These are phyloP conservation scores for Wallacemonas rigidus DNA, from an alignment of 208 protist species.

Conservation along the genomic window DNA sequence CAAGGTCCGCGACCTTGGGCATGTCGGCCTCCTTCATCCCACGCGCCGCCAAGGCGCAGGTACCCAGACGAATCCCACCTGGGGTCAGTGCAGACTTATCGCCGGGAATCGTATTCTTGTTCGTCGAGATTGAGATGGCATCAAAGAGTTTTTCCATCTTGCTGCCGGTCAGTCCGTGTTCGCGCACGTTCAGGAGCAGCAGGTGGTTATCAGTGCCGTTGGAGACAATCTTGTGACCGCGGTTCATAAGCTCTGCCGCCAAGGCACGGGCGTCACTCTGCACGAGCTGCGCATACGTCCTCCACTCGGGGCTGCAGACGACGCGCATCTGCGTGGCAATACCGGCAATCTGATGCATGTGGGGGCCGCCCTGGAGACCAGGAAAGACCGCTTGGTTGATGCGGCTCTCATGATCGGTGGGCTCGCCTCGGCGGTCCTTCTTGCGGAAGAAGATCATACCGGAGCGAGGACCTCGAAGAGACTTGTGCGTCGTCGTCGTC, in stretches of 20 bases:
- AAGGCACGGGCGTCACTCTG: constrained; percentile 89
- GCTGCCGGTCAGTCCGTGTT: constrained; percentile 93
- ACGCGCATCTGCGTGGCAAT: constrained; percentile 96
- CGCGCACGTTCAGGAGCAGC: constrained; percentile 97
- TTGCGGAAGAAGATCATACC: constrained; percentile 99
- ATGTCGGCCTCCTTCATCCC: constrained; percentile 94
- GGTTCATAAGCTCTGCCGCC: constrained; percentile 67
- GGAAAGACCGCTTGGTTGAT: constrained; percentile 99
- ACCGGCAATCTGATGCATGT: constrained; percentile 98
- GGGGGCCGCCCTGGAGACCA: constrained; percentile 97
- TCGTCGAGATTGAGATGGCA: constrained; percentile 90
- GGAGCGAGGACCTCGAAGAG: constrained; percentile 97
- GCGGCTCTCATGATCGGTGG: constrained; percentile 88
- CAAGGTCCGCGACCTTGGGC: constrained; percentile 84
- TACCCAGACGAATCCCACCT: constrained; percentile 95
- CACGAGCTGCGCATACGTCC: constrained; percentile 93
- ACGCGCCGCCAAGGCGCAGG: constrained; percentile 95
- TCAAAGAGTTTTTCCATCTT: constrained; percentile 97
- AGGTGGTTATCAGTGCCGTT: constrained; percentile 98
- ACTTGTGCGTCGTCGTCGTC: constrained; percentile 99
- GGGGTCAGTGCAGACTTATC: constrained; percentile 94
- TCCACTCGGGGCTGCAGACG: constrained; percentile 93
- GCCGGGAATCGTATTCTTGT: constrained; percentile 98
- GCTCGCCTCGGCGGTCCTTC: constrained; percentile 62
- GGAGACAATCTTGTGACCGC: constrained; percentile 94